These are phyloP conservation scores for Xylaria cubensis DNA, from an alignment of 495 filamentous ascomycete genomes.

Conservation along the genomic window DNA sequence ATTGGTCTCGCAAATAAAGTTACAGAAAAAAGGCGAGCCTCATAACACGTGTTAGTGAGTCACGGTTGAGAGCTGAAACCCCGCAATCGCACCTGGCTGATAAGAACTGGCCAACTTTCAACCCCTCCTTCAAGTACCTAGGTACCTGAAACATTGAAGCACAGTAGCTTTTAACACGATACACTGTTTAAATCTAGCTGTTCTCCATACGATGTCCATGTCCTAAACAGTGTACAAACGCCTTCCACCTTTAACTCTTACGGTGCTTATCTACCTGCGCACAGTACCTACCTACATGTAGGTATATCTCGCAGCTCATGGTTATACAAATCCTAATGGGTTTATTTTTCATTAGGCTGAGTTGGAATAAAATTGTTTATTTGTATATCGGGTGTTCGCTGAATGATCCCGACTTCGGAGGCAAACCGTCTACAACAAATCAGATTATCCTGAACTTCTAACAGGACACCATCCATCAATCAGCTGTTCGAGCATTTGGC, in stretches of 20 bases:
- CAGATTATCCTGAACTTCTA: neutral
- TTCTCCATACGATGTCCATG: no score
- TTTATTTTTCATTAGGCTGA: neutral
- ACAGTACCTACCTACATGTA: no score
- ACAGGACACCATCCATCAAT: neutral
- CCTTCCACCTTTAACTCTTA: no score
- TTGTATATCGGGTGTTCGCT: neutral
- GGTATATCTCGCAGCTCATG: neutral
- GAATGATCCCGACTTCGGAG: neutral
- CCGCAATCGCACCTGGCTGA: constrained; percentile 19
- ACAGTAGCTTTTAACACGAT: no score
- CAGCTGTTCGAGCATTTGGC: neutral
- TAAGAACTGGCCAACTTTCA: constrained; percentile 4
- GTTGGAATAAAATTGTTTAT: neutral
- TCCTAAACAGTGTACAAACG: no score
- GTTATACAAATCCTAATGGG: neutral
- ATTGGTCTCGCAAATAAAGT: neutral
- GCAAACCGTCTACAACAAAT: neutral
- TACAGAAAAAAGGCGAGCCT: neutral
- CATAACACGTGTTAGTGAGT: constrained; percentile 1
- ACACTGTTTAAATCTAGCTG: no score
- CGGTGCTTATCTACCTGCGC: no score
- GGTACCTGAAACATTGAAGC: neutral
- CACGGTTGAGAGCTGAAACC: constrained; percentile 17
- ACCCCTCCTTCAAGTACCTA: constrained; percentile 1